Conservation (phyloP, 2,329 filamentous ascomycete genomes). For the Fusarium beomiforme region DNA sequence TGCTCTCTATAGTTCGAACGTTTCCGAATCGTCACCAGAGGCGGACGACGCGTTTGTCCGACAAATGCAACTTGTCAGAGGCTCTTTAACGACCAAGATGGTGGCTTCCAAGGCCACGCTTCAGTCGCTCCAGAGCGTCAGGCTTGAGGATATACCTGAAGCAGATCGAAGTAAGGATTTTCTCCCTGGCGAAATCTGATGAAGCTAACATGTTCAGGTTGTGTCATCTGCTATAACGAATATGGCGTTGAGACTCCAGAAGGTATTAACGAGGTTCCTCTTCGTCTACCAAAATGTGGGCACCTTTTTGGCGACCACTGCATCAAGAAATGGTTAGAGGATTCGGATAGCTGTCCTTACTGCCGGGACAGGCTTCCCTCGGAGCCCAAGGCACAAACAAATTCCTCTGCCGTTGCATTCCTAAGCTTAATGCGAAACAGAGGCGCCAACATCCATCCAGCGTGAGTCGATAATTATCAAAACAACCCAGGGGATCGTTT, state of each 20-base stretch:
- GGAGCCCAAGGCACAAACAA: constrained; percentile 48
- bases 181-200: neutral
- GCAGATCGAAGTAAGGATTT: constrained; percentile 58
- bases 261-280: constrained; percentile 64
- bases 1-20: constrained; percentile 2
- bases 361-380: constrained; percentile 70
- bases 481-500: neutral
- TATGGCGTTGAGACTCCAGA: constrained; percentile 67
- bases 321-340: constrained; percentile 72
- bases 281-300: constrained; percentile 69
- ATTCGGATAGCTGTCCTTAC: constrained; percentile 71
- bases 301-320: constrained; percentile 73
- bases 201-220: constrained; percentile 54
- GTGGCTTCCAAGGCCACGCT: constrained; percentile 61
- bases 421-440: constrained; percentile 47
- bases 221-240: constrained; percentile 73
- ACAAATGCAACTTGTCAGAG: constrained; percentile 58
- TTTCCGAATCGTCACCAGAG: constrained; percentile 20
- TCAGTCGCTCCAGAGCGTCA: constrained; percentile 57
- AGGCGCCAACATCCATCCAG: constrained; percentile 31
- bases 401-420: constrained; percentile 41
- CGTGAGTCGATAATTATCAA: constrained; percentile 29
- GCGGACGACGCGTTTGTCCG: constrained; percentile 50
- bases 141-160: constrained; percentile 56
- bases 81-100: constrained; percentile 54